Evolutionary conservation across 139 green algal species (phyloP), one percentile per base, ranked within the genome.

Genomic region (Ostreobium quekettii): DNA sequence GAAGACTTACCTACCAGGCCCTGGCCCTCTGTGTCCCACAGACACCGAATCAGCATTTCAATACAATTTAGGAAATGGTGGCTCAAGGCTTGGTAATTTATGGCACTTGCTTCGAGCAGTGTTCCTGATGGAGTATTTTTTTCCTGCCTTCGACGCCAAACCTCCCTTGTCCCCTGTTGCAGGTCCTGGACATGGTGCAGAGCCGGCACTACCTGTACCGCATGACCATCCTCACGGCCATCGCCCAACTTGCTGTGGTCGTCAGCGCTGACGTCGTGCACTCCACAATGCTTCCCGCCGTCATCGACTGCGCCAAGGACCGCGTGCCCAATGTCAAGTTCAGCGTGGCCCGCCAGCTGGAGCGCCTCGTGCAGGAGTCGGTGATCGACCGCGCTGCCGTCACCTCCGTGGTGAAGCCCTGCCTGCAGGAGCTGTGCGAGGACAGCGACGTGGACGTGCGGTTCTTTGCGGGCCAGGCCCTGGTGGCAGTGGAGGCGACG

Each of bases 141-240:
- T 53, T 11, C 42, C 42, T 53, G 11, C 42, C 42, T 53, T 53
- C 19, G 11, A 24, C 29, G n/a, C n/a, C n/a, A n/a, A n/a, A n/a
- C n/a, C n/a, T n/a, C n/a, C n/a, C n/a, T n/a, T n/a, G n/a, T n/a
- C n/a, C n/a, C n/a, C n/a, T n/a, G n/a, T n/a, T n/a, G 22, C 56
- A 76, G 64, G 63, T 85, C 15, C 49, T 89, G 61, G 30, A 47
- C 8, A 75, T 82, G 64, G 71, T 77, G 30, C 66, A 76, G 57
- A 82, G 78, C 74, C 79, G 83, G 5, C 91, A 98, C 80, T 99
- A 98, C 83, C 78, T 99, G 57, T 94, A 97, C 81, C 83, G 94
- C 49, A 96, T 96, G 83, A 98, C 91, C 5, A 79, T 96, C 31
- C 80, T 98, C 11, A 68, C 69, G 2, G 82, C 90, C 7, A 83